phyloP scores from a whole-genome alignment of 345 rosid genomes.

The Turnera subulata region DNA sequence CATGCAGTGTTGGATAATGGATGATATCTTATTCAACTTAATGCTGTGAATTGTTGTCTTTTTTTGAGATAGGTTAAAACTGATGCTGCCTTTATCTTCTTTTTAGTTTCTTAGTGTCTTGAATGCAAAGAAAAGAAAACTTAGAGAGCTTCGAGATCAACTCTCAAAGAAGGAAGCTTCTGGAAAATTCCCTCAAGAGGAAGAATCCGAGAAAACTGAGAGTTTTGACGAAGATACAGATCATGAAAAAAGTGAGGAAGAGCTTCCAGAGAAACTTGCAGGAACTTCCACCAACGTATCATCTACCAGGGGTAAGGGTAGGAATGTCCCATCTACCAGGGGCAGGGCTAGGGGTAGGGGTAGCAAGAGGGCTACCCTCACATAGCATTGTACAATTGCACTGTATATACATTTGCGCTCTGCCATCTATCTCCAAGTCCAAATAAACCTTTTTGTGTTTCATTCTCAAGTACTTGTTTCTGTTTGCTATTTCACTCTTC shows the following conservation, averaged over 20 bases:
- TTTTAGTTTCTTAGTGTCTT: constrained; percentile 61
- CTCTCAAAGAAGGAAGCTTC: constrained; percentile 39
- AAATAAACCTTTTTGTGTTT: too few species aligned
- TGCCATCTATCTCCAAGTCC: not conserved
- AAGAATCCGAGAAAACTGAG: constrained; percentile 59
- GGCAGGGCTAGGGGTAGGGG: constrained; percentile 38
- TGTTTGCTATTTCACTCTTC: too few species aligned
- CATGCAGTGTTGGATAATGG: not conserved
- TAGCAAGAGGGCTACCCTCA: constrained; percentile 36
- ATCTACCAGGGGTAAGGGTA: constrained; percentile 31
- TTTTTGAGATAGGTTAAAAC: not conserved
- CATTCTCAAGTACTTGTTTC: too few species aligned
- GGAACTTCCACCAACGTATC: constrained; percentile 33
- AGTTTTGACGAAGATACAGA: constrained; percentile 50
- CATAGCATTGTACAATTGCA: constrained; percentile 18
- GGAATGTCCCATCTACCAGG: too few species aligned
- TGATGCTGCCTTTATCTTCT: constrained; percentile 5
- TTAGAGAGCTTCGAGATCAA: constrained; percentile 71
- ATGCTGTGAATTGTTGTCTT: not conserved
- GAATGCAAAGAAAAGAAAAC: constrained; percentile 81
- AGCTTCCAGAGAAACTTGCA: constrained; percentile 28
- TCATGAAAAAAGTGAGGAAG: constrained; percentile 39
- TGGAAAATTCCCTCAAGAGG: constrained; percentile 44
- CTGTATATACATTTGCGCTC: not conserved
- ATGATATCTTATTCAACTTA: not conserved